Evolutionary conservation across 2,329 filamentous ascomycete species (phyloP).

Genomic region (Dothideomycetes sp.): DNA sequence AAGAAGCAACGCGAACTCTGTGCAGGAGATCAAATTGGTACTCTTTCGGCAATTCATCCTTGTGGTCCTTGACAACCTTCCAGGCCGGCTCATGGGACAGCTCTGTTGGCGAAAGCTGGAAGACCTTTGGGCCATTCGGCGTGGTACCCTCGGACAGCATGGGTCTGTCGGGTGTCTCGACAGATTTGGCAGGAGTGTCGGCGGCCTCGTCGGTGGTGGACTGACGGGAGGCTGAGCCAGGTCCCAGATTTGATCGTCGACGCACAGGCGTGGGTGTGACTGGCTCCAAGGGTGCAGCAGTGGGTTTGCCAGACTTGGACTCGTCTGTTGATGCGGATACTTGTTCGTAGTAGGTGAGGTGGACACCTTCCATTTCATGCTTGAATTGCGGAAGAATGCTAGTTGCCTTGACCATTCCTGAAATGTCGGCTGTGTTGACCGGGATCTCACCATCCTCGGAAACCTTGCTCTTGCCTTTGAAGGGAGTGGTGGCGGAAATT

Average conservation of each 20-base stretch:
- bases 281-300: conserved; percentile 36
- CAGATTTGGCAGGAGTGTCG: conserved; percentile 15
- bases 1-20: conserved; percentile 72
- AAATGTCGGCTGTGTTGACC: conserved; percentile 75
- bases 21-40: conserved; percentile 77
- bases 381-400: conserved; percentile 38
- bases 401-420: conserved; percentile 53
- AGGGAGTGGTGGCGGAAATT: conserved; percentile 43
- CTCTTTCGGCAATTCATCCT: conserved; percentile 55
- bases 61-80: conserved; percentile 28
- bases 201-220: conserved; percentile 15
- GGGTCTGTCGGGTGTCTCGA: conserved; percentile 15
- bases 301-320: conserved; percentile 18
- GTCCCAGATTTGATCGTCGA: conserved; percentile 45
- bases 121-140: conserved; percentile 36
- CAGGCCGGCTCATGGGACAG: conserved; percentile 31
- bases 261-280: conserved; percentile 66
- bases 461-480: conserved; percentile 68
- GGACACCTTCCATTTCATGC: conserved; percentile 72
- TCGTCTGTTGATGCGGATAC: conserved; percentile 18
- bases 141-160: conserved; percentile 23
- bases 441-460: conserved; percentile 37
- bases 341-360: conserved; percentile 63
- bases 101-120: conserved; percentile 51
- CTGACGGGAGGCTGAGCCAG: conserved; percentile 25